Base-by-base conservation (phyloP, 2,329 filamentous ascomycete genomes). In the Hymenotorrendiella dingleyae region DNA sequence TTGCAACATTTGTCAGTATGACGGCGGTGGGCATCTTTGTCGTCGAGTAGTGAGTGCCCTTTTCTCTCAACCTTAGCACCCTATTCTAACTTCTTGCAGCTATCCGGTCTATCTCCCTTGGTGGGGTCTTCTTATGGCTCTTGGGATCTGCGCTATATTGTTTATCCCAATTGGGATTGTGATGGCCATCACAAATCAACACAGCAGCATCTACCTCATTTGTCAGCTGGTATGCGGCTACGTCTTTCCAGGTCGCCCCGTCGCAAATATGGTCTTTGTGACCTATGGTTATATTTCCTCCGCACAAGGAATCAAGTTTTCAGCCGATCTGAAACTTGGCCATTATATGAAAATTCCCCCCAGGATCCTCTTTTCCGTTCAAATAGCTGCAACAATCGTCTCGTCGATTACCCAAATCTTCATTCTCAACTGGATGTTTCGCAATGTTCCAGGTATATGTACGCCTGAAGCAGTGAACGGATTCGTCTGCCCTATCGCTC, bases 181-280 rank as follows among this genome's bases (percentile, higher is more conserved):
- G 56, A 94, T 93, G 85, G 88, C 87, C 12, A 87, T 94, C 53
- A 94, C 88, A 8, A 94, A 93, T 62, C 86, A 91, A 60, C 86
- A 93, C 63, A 87, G 81, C 63, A 87, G 82, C 62, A 86, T 91
- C 52, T 93, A 91, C 61, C 74, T 93, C 26, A 86, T 93, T 55
- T 91, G 86, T 62, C 87, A 93, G 64, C 74, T 94, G 44, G 82
- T 93, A 50, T 91, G 86, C 50, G 88, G 88, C 41, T 80, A 77
- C 38, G 72, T 88, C 12, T 94, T 94, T 60, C 87, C 87, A 1
- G 88, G 88, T 21, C 82, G 84, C 1, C 88, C 88, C 1, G 86
- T 94, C 9, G 88, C 87, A 38, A 93, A 94, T 63, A 94, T 94
- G 88, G 86, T 94, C 26, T 94, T 94, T 56, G 86, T 91, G 36